These are phyloP conservation scores for Russula sp. DNA, from an alignment of 768 basidiomycete species.

Conservation along the genomic window DNA sequence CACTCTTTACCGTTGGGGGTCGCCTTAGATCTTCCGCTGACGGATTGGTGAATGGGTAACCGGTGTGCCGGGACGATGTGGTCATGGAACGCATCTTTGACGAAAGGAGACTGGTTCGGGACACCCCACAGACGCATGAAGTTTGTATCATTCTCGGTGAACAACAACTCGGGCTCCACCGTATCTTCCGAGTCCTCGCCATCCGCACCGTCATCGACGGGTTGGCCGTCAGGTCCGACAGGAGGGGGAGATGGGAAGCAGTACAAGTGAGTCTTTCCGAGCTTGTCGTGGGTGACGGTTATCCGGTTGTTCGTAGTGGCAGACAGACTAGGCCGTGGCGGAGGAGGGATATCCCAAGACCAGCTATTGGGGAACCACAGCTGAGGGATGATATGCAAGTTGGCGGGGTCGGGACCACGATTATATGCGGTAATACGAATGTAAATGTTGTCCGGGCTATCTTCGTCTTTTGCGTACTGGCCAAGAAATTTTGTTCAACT, in stretches of 20 bases:
- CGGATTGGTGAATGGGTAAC: conserved; percentile 36
- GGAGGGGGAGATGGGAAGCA: conserved; percentile 91
- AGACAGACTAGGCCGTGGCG: conserved; percentile 55
- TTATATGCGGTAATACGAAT: conserved; percentile 96
- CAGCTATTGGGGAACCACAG: conserved; percentile 98
- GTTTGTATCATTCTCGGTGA: conserved; percentile 98
- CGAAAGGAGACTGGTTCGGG: conserved; percentile 72
- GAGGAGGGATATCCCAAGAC: conserved; percentile 82
- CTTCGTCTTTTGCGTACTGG: conserved; percentile 96
- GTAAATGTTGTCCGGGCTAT: conserved; percentile 80
- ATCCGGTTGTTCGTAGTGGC: conserved; percentile 56
- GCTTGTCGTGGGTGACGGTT: conserved; percentile 63
- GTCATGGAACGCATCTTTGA: conserved; percentile 98
- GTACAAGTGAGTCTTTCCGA: conserved; percentile 78
- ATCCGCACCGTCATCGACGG: conserved; percentile 44
- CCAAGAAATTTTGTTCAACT: conserved; percentile 3
- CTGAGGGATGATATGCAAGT: conserved; percentile 90
- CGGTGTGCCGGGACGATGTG: conserved; percentile 89
- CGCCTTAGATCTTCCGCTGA: conserved; percentile 20
- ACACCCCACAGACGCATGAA: conserved; percentile 87
- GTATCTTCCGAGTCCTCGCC: conserved; percentile 49
- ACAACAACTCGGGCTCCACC: conserved; percentile 79
- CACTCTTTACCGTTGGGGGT: conserved; percentile 2
- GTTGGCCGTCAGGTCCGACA: conserved; percentile 60
- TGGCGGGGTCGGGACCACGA: conserved; percentile 91